phyloP scores from a whole-genome alignment of 148 eudicot species.

The Bassia scoparia region DNA sequence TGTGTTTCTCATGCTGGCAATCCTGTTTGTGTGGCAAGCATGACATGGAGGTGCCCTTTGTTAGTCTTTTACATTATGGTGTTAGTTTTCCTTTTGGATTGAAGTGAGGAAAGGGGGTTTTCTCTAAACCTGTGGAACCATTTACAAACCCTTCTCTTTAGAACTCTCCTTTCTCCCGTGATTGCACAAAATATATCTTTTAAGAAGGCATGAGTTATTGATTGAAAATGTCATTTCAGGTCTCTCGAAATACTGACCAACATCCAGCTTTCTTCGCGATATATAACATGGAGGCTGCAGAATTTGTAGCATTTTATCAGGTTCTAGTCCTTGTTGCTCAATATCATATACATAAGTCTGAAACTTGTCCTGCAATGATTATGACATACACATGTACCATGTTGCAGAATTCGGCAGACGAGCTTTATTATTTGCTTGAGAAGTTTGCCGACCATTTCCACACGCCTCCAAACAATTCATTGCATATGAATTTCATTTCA shows the following conservation, averaged over 20 bases:
- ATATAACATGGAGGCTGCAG: constrained; percentile 93
- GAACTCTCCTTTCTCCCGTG: too few relatives aligned
- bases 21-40: not conserved
- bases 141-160: too few relatives aligned
- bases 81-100: not conserved
- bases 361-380: not conserved
- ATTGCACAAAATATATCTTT: not conserved
- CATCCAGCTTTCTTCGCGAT: constrained; percentile 94
- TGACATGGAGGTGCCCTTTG: not conserved
- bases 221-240: constrained; percentile 41
- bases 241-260: constrained; percentile 73
- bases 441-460: constrained; percentile 80
- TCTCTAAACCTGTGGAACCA: not conserved
- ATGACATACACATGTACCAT: not conserved
- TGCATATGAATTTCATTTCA: constrained; percentile 73
- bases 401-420: constrained; percentile 81
- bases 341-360: not conserved
- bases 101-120: not conserved
- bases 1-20: not conserved
- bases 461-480: constrained; percentile 56
- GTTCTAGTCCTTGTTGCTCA: constrained; percentile 32
- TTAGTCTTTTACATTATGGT: not conserved
- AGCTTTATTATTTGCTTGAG: constrained; percentile 82
- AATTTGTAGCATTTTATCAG: constrained; percentile 90
- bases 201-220: constrained; percentile 11